Percentiles rank a stretch among this genome's conserved stretches.
Conservation (phyloP, 2,329 filamentous ascomycete species). For the Pestalotiopsis sp. region DNA sequence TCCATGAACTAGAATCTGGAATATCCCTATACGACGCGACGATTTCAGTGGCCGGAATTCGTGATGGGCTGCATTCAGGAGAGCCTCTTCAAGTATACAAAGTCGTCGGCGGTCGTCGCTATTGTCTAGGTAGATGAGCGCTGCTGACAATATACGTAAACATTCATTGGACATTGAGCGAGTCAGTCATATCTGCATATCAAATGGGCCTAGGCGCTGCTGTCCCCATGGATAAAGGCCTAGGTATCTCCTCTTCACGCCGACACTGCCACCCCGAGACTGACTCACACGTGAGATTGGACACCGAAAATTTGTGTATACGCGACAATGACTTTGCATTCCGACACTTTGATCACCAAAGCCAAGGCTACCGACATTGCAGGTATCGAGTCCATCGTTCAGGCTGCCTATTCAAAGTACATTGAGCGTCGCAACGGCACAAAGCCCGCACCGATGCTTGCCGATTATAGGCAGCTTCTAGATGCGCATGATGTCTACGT, state of each 20-base stretch:
- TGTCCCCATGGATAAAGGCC: too few species aligned
- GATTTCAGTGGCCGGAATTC: too few species aligned
- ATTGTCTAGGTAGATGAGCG: too few species aligned
- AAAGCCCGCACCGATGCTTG: conserved; percentile 38
- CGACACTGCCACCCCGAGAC: neutral
- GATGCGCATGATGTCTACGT: conserved; percentile 16
- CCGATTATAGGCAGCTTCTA: conserved; percentile 35
- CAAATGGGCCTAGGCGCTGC: too few species aligned
- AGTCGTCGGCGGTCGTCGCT: too few species aligned
- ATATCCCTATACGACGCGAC: too few species aligned
- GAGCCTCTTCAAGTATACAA: too few species aligned
- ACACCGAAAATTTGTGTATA: neutral
- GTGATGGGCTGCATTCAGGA: too few species aligned
- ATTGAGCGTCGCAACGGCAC: conserved; percentile 23
- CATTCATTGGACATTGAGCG: too few species aligned
- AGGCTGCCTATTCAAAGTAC: conserved; percentile 14
- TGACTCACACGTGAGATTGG: neutral
- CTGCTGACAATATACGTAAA: too few species aligned
- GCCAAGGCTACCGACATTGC: neutral
- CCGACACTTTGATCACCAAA: neutral
- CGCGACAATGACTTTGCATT: neutral
- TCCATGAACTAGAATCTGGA: too few species aligned
- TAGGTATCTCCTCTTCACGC: neutral
- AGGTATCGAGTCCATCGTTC: conserved; percentile 7
- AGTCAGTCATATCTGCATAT: too few species aligned